Base-by-base conservation (phyloP, 2,329 filamentous ascomycete species). In the Magnaporthiopsis rhizophila region DNA sequence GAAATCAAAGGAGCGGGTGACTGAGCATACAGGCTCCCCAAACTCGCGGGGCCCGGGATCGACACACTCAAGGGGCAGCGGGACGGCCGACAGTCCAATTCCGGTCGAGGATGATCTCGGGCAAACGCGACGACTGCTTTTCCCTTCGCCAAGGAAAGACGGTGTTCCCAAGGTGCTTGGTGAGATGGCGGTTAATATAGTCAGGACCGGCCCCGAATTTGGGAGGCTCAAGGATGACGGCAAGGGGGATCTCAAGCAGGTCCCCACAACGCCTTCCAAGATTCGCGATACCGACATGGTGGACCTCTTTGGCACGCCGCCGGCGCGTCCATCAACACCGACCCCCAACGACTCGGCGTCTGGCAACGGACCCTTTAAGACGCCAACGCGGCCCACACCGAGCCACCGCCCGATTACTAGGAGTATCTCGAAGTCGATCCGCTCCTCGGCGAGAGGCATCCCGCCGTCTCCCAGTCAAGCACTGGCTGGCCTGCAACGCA, bases 131-230 rank as follows among this genome's bases (percentile, higher is more conserved):
- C 82, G 91, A 65, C 75, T 93, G 2, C 80, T 95, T 0, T 95
- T 95, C 71, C 89, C 91, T 0, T 92, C 89, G 0, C 90, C 90
- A 2, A 82, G 87, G 58, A 89, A 89, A 68, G 83, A 86, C 36
- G 84, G 83, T 50, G 80, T 85, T 59, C 77, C 82, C 1, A 91
- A 86, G 71, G 82, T 84, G 28, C 79, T 91, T 2, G 82, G 83
- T 61, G 85, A 88, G 69, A 73, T 85, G 57, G 75, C 80, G 18
- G 76, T 82, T 21, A 88, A 87, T 68, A 72, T 81, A 62, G 77
- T 83, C 58, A 79, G 81, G 65, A 77, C 79, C 4, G 70, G 75
- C 21, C 71, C 76, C 3, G 45, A 34, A 30, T 32, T 28, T 34
- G 34, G 11, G 30, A 32, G 9, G 58, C 58, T 60, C 28, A 60